These are phyloP conservation scores for Hibiscus tridactylites DNA, from an alignment of 345 rosid species.

Conservation along the genomic window DNA sequence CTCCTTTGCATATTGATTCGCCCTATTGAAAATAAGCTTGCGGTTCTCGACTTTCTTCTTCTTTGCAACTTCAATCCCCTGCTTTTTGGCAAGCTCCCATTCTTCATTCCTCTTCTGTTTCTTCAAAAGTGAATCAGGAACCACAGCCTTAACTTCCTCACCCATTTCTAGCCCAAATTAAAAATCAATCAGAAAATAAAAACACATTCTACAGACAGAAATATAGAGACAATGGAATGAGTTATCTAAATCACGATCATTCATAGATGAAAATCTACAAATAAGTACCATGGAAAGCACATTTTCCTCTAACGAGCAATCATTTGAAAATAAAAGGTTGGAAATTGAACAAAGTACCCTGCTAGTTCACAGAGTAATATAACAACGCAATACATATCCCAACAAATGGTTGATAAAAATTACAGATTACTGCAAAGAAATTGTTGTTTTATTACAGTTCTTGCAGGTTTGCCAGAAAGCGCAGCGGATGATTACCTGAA, in stretches of 20 bases:
- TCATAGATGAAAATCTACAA: neutral
- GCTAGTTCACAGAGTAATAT: neutral
- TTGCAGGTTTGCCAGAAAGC: neutral
- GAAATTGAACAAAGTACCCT: neutral
- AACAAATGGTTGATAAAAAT: neutral
- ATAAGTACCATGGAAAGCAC: neutral
- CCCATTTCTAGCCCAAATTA: constrained; percentile 16
- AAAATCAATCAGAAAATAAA: neutral
- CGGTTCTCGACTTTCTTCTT: constrained; percentile 47
- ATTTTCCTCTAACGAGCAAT: neutral
- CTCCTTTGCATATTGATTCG: constrained; percentile 51
- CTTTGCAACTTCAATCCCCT: constrained; percentile 35
- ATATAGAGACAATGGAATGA: neutral
- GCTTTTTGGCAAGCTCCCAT: constrained; percentile 49
- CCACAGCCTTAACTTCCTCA: constrained; percentile 30
- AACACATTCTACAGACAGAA: too few species aligned
- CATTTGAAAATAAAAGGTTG: neutral
- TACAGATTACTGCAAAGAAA: neutral
- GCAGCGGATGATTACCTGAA: neutral
- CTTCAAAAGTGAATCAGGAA: constrained; percentile 78
- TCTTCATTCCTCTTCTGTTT: constrained; percentile 70
- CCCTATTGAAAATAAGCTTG: constrained; percentile 49
- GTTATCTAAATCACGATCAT: neutral
- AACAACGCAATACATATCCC: neutral
- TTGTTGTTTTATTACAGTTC: neutral